phyloP scores from a whole-genome alignment of 192 early-diverging fungal genomes.

The Backusella luteola region DNA sequence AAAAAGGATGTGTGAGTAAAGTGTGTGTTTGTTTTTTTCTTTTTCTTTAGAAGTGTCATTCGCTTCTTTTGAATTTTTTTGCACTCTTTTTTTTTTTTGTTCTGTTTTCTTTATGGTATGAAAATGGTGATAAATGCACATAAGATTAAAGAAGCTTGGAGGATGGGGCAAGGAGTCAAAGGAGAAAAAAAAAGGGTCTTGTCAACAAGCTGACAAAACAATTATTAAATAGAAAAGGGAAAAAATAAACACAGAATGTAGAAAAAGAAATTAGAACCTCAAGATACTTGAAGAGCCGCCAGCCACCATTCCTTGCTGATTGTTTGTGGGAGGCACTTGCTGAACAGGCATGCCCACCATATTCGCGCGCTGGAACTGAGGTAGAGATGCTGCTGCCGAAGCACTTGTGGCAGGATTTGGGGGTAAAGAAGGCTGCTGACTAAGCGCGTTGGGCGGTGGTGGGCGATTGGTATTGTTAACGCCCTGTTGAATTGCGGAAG shows the following conservation, averaged over 20 bases:
- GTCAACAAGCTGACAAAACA: neutral
- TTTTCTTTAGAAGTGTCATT: neutral
- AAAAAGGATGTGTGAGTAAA: neutral
- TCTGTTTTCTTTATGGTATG: neutral
- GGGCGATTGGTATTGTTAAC: neutral
- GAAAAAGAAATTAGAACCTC: constrained; percentile 11
- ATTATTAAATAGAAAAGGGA: neutral
- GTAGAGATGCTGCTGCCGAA: neutral
- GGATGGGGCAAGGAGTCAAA: neutral
- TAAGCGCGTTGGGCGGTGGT: neutral
- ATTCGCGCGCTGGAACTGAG: constrained; percentile 14
- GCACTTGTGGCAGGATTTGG: neutral
- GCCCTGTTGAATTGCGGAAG: neutral
- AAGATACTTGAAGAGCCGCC: constrained; percentile 11
- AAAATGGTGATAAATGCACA: neutral
- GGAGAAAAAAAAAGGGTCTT: neutral
- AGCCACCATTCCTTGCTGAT: constrained; percentile 7
- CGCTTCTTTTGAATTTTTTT: neutral
- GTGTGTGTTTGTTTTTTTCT: neutral
- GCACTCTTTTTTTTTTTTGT: neutral
- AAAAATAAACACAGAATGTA: neutral
- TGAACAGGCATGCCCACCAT: constrained; percentile 6
- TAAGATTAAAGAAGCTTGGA: neutral
- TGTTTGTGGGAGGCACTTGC: neutral
- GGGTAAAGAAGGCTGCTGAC: neutral